Conservation (phyloP, 768 basidiomycete species). For the Boletales sp. region DNA sequence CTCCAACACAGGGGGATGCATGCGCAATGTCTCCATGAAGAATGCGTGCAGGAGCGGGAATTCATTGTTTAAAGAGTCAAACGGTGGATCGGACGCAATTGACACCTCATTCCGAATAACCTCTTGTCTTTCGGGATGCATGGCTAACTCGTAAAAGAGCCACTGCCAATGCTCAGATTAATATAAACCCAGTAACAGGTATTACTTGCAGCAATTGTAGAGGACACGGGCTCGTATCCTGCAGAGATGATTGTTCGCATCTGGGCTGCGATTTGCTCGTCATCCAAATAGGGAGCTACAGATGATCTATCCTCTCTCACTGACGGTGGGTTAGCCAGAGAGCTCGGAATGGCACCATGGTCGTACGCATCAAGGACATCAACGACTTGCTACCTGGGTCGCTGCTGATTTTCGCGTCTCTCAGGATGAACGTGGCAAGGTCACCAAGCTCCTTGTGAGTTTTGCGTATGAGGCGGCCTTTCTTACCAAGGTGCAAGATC, state of each 20-base stretch:
- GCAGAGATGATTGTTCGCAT: constrained; percentile 64
- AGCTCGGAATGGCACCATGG: neutral
- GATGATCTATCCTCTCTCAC: constrained; percentile 44
- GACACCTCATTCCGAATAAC: constrained; percentile 54
- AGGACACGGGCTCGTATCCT: constrained; percentile 41
- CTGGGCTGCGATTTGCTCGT: constrained; percentile 53
- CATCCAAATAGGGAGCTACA: constrained; percentile 37
- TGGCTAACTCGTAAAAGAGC: constrained; percentile 61
- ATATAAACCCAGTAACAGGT: neutral
- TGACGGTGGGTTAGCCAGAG: constrained; percentile 12
- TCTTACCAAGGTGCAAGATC: constrained; percentile 52
- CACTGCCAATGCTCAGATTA: constrained; percentile 39
- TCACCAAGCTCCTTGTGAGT: constrained; percentile 53
- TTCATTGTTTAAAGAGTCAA: constrained; percentile 47
- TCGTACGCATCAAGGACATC: constrained; percentile 52
- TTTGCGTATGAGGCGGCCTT: constrained; percentile 53
- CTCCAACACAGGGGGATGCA: constrained; percentile 61
- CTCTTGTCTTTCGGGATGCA: constrained; percentile 48
- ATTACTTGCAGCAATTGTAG: constrained; percentile 31
- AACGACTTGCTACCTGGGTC: constrained; percentile 46
- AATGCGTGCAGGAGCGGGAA: constrained; percentile 59
- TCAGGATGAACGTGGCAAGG: constrained; percentile 51
- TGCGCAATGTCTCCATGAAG: constrained; percentile 56
- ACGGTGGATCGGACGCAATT: constrained; percentile 43
- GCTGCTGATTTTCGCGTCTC: constrained; percentile 45